Evolutionary conservation across 2,329 filamentous ascomycete genomes (phyloP).

Genomic region (Calonectria pseudoturangicola): DNA sequence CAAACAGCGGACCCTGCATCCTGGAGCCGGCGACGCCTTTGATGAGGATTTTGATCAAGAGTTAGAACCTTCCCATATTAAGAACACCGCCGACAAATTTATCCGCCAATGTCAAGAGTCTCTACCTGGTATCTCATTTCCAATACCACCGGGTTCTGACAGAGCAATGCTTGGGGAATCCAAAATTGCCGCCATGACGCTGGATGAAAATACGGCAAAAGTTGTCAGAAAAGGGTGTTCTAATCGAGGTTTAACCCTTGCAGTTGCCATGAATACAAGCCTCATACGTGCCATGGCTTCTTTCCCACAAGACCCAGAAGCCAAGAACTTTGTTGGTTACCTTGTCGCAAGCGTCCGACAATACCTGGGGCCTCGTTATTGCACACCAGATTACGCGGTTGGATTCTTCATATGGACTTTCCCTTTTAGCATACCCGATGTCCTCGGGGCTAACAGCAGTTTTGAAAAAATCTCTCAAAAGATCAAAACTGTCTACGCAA

Average conservation of each 20-base stretch:
- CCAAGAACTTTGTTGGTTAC: background rate
- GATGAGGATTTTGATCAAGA: background rate
- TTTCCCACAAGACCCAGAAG: constrained; percentile 8
- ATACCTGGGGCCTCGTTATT: background rate
- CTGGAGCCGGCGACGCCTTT: background rate
- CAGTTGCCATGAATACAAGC: constrained; percentile 5
- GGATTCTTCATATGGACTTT: background rate
- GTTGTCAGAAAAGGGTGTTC: background rate
- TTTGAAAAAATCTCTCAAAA: constrained; percentile 5
- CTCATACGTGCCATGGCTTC: constrained; percentile 5
- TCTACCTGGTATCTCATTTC: background rate
- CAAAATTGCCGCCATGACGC: background rate
- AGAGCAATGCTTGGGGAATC: background rate
- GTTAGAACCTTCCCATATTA: background rate
- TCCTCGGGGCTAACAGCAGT: background rate
- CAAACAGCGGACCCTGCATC: background rate
- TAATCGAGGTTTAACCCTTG: constrained; percentile 3
- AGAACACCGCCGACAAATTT: background rate
- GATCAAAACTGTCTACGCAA: background rate
- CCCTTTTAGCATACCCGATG: constrained; percentile 3
- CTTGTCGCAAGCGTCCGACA: constrained; percentile 6
- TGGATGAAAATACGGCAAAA: background rate
- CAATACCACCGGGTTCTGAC: background rate
- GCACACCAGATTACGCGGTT: background rate
- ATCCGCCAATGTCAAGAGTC: background rate